A percentile compares a stretch with the other conserved stretches of the same genome.
Evolutionary conservation across 768 basidiomycete genomes (phyloP).

Genomic region (Lactifluus piperatus): DNA sequence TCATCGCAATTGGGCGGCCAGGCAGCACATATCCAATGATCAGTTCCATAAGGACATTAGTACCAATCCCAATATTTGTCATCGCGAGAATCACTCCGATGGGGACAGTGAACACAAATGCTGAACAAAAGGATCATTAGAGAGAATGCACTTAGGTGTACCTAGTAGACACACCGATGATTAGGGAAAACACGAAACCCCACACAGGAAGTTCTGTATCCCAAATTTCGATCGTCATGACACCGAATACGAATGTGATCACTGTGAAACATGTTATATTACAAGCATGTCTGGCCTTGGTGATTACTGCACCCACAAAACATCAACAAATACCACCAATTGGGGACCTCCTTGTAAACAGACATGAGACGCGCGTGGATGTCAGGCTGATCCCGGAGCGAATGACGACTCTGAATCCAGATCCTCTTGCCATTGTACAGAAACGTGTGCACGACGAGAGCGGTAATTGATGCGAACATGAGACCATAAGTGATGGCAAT

Average conservation of each 20-base stretch:
- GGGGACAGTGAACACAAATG: conserved; percentile 23
- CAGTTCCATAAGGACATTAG: not conserved
- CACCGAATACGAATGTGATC: no score
- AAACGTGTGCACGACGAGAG: conserved; percentile 61
- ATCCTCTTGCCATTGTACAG: conserved; percentile 78
- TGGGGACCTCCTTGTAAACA: conserved; percentile 61
- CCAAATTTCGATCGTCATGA: no score
- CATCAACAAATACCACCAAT: no score
- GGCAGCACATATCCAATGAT: not conserved
- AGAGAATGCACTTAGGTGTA: conserved; percentile 61
- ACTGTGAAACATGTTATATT: no score
- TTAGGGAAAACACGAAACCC: conserved; percentile 22
- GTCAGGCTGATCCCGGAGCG: conserved; percentile 74
- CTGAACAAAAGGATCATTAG: conserved; percentile 52
- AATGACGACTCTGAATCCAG: conserved; percentile 57
- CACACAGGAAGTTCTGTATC: conserved; percentile 24
- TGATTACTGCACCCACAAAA: no score
- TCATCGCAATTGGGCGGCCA: not conserved
- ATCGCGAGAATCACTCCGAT: not conserved
- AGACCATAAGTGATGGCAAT: conserved; percentile 75
- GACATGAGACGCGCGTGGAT: conserved; percentile 80
- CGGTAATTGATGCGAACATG: conserved; percentile 72
- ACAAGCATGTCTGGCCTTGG: no score
- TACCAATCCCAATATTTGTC: not conserved
- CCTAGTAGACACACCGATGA: conserved; percentile 33